Percentiles rank a stretch among this genome's conserved stretches.
Conservation (phyloP, 2,329 filamentous ascomycete species). For the Aspergillus ochraceoroseus region DNA sequence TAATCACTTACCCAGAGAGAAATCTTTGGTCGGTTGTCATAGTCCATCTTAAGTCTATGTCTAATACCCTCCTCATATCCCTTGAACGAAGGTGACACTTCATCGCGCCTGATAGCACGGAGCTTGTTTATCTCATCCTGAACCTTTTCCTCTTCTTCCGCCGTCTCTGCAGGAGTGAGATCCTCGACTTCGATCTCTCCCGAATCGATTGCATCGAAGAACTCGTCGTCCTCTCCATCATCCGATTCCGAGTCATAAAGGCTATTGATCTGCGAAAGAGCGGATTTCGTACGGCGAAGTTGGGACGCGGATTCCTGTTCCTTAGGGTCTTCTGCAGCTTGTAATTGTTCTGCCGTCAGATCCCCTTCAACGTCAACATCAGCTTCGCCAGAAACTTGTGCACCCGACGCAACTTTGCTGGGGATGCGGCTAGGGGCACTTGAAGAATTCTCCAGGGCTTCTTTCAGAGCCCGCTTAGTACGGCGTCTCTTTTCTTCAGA, state of each 20-base stretch:
- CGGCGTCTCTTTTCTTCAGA: constrained; percentile 84
- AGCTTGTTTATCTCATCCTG: constrained; percentile 38
- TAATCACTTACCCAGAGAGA: constrained; percentile 75
- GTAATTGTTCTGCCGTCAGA: constrained; percentile 22
- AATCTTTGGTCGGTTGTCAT: constrained; percentile 87
- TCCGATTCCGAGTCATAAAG: constrained; percentile 72
- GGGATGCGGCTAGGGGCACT: constrained; percentile 40
- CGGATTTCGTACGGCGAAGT: constrained; percentile 57
- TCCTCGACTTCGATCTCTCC: constrained; percentile 73
- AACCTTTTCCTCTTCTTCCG: constrained; percentile 48
- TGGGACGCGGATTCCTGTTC: constrained; percentile 11
- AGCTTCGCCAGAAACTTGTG: constrained; percentile 33
- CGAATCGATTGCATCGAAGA: constrained; percentile 94
- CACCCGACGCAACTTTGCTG: constrained; percentile 27
- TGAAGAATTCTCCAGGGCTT: constrained; percentile 64
- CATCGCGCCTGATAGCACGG: constrained; percentile 49
- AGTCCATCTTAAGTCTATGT: constrained; percentile 76
- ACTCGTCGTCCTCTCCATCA: constrained; percentile 70
- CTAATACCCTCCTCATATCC: constrained; percentile 90
- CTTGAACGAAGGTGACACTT: constrained; percentile 72
- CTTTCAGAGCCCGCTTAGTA: constrained; percentile 82
- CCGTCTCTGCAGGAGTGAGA: constrained; percentile 50
- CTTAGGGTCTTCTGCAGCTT: constrained; percentile 12
- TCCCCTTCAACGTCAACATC: constrained; percentile 35
- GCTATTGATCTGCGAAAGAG: constrained; percentile 65